phyloP scores from a whole-genome alignment of 2,329 filamentous ascomycete genomes.

The Dothidotthia symphoricarpi region DNA sequence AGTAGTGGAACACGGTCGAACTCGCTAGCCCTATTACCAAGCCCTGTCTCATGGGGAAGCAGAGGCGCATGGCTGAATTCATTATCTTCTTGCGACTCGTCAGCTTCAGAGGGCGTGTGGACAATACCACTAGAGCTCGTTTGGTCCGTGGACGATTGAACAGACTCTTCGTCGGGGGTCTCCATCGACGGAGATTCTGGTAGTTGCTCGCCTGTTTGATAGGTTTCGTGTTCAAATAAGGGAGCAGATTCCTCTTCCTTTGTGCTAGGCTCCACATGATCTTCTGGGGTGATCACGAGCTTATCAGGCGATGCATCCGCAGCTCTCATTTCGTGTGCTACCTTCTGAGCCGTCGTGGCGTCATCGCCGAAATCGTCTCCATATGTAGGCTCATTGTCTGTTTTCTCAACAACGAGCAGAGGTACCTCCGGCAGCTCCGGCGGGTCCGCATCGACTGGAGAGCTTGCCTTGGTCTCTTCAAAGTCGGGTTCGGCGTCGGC shows the following conservation, averaged over 20 bases:
- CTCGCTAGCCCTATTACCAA: background rate
- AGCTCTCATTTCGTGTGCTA: constrained; percentile 33
- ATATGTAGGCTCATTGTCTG: constrained; percentile 33
- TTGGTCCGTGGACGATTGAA: constrained; percentile 17
- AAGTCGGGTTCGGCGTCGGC: constrained; percentile 25
- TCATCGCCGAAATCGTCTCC: constrained; percentile 39
- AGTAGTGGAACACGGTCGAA: too few relatives aligned
- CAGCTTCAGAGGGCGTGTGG: constrained; percentile 18
- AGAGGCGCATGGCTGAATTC: constrained; percentile 15
- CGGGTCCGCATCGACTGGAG: constrained; percentile 10
- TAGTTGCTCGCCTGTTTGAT: constrained; percentile 8
- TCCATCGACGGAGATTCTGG: constrained; percentile 9
- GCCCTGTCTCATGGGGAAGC: constrained; percentile 22
- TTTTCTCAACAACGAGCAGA: constrained; percentile 37
- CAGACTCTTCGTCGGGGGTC: constrained; percentile 20
- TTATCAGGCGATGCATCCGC: constrained; percentile 39
- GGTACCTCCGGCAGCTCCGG: constrained; percentile 19
- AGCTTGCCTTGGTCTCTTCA: constrained; percentile 15
- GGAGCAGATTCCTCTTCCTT: constrained; percentile 28
- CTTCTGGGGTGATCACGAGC: constrained; percentile 25
- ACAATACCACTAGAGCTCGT: constrained; percentile 18
- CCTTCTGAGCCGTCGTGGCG: constrained; percentile 35
- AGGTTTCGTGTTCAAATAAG: constrained; percentile 36
- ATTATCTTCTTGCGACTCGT: constrained; percentile 10
- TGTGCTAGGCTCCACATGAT: constrained; percentile 6